These are phyloP conservation scores for Trichoderma harzianum DNA, from an alignment of 2,329 filamentous ascomycete genomes.

Conservation along the genomic window DNA sequence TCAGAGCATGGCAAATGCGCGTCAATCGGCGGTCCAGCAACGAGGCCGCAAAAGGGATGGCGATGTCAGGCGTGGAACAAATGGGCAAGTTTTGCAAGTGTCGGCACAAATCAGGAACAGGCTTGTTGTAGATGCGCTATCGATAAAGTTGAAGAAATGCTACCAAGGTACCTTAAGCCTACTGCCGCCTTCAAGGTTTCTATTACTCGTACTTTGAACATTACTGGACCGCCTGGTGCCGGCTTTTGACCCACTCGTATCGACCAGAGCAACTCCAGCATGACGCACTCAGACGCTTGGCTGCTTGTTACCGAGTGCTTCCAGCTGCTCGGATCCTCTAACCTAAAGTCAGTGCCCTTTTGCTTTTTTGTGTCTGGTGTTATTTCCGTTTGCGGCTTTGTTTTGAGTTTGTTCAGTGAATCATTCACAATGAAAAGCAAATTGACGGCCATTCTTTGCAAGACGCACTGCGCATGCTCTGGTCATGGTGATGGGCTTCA, in stretches of 20 bases:
- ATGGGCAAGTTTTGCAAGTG: background rate
- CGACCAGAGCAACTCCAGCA: background rate
- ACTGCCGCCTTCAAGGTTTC: background rate
- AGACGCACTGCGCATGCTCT: background rate
- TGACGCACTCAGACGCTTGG: background rate
- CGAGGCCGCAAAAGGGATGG: background rate
- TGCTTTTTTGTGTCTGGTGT: background rate
- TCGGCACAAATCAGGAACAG: background rate
- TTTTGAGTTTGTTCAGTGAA: background rate
- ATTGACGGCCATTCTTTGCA: background rate
- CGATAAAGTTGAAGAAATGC: conserved; percentile 8
- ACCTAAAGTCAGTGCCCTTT: background rate
- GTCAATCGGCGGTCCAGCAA: no score
- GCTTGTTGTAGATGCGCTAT: conserved; percentile 5
- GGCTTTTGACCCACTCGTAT: background rate
- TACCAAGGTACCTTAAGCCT: background rate
- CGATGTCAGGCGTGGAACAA: background rate
- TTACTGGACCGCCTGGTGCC: background rate
- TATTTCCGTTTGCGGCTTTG: background rate
- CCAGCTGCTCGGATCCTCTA: background rate
- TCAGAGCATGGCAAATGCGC: background rate
- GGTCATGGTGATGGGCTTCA: background rate
- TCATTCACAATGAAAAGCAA: background rate
- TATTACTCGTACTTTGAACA: background rate
- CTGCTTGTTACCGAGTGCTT: background rate